Percentiles rank a stretch among this genome's conserved stretches.
These are phyloP conservation scores for Botrytis medusae DNA, from an alignment of 2,329 filamentous ascomycete genomes.

Conservation along the genomic window DNA sequence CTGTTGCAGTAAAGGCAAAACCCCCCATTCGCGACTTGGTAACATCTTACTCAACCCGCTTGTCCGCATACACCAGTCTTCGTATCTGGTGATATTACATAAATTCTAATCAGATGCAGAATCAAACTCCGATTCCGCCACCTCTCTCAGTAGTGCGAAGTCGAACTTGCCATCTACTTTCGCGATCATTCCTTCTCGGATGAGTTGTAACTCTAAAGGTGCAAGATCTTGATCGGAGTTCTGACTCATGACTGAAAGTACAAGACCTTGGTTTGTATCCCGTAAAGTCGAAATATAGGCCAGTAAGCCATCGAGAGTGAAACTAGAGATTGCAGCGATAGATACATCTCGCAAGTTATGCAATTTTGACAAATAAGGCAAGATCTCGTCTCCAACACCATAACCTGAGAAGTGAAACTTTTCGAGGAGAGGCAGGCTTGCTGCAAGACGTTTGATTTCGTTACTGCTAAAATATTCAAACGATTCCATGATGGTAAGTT, in stretches of 20 bases:
- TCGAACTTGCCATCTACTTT: conserved; percentile 42
- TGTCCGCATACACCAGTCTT: too few relatives aligned
- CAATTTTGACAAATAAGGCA: conserved; percentile 47
- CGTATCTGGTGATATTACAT: background rate
- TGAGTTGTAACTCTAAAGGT: conserved; percentile 32
- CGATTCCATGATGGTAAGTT: conserved; percentile 53
- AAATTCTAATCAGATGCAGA: conserved; percentile 36
- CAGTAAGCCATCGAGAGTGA: conserved; percentile 53
- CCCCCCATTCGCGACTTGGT: background rate
- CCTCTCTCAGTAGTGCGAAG: conserved; percentile 38
- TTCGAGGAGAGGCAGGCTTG: conserved; percentile 47
- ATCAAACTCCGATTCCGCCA: conserved; percentile 34
- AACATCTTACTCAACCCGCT: background rate
- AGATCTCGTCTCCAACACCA: conserved; percentile 51
- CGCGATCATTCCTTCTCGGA: conserved; percentile 35
- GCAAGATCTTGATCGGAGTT: conserved; percentile 35
- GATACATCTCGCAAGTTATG: conserved; percentile 51
- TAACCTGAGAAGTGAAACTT: conserved; percentile 57
- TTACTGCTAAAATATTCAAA: conserved; percentile 51
- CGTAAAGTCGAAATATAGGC: conserved; percentile 44
- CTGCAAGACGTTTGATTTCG: conserved; percentile 51
- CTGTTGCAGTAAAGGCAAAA: background rate
- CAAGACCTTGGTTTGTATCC: conserved; percentile 39
- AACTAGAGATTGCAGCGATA: conserved; percentile 55
- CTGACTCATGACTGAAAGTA: conserved; percentile 39